Conservation (phyloP, 257 asterid genomes). For the Verbena officinalis region DNA sequence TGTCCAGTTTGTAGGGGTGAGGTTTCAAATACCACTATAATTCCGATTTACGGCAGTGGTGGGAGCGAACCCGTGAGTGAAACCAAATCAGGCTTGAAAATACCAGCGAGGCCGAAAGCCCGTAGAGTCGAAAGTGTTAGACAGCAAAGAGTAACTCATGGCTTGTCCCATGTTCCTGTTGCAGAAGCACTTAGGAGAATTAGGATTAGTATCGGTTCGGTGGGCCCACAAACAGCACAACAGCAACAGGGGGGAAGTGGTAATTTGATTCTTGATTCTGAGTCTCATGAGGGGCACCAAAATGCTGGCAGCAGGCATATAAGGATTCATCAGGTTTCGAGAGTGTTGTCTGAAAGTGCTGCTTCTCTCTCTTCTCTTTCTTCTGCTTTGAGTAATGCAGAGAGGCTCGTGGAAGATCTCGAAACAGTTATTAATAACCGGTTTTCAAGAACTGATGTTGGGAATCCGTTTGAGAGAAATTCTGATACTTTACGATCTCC, state of each 20-base stretch:
- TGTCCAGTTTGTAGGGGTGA: conserved; percentile 67
- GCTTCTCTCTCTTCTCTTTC: conserved; percentile 67
- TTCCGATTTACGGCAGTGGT: conserved; percentile 41
- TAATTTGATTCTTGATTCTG: conserved; percentile 22
- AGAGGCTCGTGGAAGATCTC: conserved; percentile 65
- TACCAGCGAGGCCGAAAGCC: conserved; percentile 65
- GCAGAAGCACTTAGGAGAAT: conserved; percentile 36
- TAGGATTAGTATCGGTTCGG: conserved; percentile 27
- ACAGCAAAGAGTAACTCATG: conserved; percentile 29
- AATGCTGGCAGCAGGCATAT: conserved; percentile 24
- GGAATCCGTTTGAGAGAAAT: conserved; percentile 21
- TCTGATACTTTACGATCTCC: conserved; percentile 31
- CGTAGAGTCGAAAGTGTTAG: conserved; percentile 51
- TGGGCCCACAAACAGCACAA: conserved; percentile 26
- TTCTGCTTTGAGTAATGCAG: conserved; percentile 59
- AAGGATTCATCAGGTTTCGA: conserved; percentile 50
- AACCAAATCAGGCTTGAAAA: conserved; percentile 34
- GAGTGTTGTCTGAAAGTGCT: conserved; percentile 59
- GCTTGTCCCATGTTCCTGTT: conserved; percentile 27
- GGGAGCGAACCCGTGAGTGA: conserved; percentile 11
- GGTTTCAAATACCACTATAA: conserved; percentile 27
- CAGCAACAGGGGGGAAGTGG: conserved; percentile 28
- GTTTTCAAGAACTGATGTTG: conserved; percentile 31
- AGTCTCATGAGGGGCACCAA: conserved; percentile 31
- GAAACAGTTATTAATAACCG: conserved; percentile 51